These are phyloP conservation scores for Fusarium guadeloupense DNA, from an alignment of 2,329 filamentous ascomycete genomes.

Conservation along the genomic window DNA sequence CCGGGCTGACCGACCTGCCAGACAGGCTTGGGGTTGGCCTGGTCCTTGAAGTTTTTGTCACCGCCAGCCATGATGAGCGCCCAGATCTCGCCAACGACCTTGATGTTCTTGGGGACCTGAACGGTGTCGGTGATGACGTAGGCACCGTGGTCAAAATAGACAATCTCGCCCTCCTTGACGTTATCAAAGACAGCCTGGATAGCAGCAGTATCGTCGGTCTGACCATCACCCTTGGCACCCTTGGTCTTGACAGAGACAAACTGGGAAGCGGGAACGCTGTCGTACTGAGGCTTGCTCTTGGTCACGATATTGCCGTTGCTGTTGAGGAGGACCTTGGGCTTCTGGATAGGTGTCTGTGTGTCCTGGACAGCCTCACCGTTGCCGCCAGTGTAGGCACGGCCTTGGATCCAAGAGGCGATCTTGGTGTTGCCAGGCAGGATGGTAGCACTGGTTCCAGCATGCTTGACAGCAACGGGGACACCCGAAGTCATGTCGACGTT, in stretches of 20 bases:
- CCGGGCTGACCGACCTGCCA: slow-evolving; percentile 84
- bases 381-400: slow-evolving; percentile 71
- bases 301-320: slow-evolving; percentile 76
- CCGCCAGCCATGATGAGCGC: slow-evolving; percentile 88
- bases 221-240: slow-evolving; percentile 88
- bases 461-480: slow-evolving; percentile 72
- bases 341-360: slow-evolving; percentile 61
- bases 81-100: slow-evolving; percentile 92
- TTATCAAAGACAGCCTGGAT: slow-evolving; percentile 82
- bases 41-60: slow-evolving; percentile 73
- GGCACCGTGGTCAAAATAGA: slow-evolving; percentile 80
- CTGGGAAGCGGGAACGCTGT: slow-evolving; percentile 67
- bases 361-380: slow-evolving; percentile 67
- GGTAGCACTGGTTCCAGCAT: slow-evolving; percentile 61
- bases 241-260: slow-evolving; percentile 86
- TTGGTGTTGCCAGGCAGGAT: slow-evolving; percentile 76
- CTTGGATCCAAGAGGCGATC: slow-evolving; percentile 80
- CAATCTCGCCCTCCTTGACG: slow-evolving; percentile 69
- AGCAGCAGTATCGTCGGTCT: slow-evolving; percentile 84
- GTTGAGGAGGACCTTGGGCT: slow-evolving; percentile 73
- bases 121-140: slow-evolving; percentile 77
- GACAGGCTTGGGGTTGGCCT: slow-evolving; percentile 80
- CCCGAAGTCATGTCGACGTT: slow-evolving; percentile 84
- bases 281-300: slow-evolving; percentile 90
- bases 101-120: slow-evolving; percentile 79